Percentiles rank a stretch among this genome's conserved stretches.
phyloP scores from a whole-genome alignment of 2,329 filamentous ascomycete genomes.

The Botrytis hyacinthi region DNA sequence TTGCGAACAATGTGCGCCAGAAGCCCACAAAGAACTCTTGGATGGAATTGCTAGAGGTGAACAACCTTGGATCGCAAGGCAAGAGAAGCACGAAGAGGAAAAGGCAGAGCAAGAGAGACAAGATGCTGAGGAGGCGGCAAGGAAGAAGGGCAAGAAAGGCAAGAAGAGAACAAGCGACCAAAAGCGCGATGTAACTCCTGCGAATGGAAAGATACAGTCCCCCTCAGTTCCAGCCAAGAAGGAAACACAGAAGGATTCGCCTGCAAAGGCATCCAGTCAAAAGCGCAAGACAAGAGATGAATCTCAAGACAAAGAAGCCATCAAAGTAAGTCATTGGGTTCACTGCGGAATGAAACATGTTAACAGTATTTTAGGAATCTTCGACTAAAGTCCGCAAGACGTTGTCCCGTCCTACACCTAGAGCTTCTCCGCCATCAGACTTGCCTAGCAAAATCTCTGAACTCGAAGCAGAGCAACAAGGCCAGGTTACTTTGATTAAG shows the following conservation, averaged over 20 bases:
- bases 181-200: constrained; percentile 46
- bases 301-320: constrained; percentile 49
- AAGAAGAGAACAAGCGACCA: constrained; percentile 64
- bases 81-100: constrained; percentile 56
- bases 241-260: constrained; percentile 15
- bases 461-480: constrained; percentile 63
- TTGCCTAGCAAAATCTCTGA: constrained; percentile 51
- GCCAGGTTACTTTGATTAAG: constrained; percentile 66
- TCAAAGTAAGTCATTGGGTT: constrained; percentile 44
- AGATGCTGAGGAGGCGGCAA: constrained; percentile 41
- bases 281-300: constrained; percentile 48
- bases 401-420: constrained; percentile 47
- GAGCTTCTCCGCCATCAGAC: constrained; percentile 40
- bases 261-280: constrained; percentile 39
- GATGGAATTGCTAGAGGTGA: constrained; percentile 77
- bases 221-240: constrained; percentile 40
- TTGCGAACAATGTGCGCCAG: constrained; percentile 85
- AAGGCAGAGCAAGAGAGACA: constrained; percentile 56
- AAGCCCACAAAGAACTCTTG: constrained; percentile 74
- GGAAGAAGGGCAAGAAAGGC: constrained; percentile 57
- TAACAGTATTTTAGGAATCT: constrained; percentile 40
- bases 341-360: constrained; percentile 13
- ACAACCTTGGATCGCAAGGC: constrained; percentile 77
- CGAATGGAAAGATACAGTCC: constrained; percentile 37
- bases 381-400: constrained; percentile 54